Evolutionary conservation across 176 grass and related monocot species (phyloP).

Genomic region (Oryza nivara): DNA sequence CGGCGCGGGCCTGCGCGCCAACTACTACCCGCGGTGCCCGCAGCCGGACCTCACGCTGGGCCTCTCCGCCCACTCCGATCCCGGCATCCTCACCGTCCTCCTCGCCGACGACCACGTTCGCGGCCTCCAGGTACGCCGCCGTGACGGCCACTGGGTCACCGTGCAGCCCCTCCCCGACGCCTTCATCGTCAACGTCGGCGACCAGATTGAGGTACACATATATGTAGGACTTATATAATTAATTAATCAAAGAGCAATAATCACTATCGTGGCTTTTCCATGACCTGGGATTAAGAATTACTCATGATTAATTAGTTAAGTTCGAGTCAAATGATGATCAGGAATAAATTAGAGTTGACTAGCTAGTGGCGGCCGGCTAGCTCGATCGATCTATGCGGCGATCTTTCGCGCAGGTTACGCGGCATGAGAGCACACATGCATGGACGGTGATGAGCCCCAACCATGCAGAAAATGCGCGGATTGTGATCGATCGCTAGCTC

Average conservation of each 20-base stretch:
- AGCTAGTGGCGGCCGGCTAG: no score
- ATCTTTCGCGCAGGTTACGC: background rate
- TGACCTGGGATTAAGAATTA: background rate
- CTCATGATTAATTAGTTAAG: background rate
- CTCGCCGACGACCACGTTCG: conserved; percentile 76
- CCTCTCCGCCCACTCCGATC: conserved; percentile 90
- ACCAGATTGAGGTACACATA: conserved; percentile 72
- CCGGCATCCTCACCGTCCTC: conserved; percentile 70
- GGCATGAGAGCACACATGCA: conserved; percentile 40
- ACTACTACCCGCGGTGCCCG: conserved; percentile 95
- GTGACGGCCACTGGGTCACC: conserved; percentile 71
- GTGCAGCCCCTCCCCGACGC: conserved; percentile 66
- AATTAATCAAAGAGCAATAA: background rate
- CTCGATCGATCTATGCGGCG: background rate
- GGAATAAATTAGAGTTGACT: background rate
- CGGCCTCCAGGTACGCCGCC: conserved; percentile 75
- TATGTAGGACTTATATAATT: no score
- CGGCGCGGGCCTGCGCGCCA: conserved; percentile 67
- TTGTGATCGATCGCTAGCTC: background rate
- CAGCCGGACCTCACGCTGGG: conserved; percentile 92
- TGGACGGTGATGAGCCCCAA: conserved; percentile 34
- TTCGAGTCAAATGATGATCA: background rate
- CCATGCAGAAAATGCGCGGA: background rate
- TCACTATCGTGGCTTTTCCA: background rate
- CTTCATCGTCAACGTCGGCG: conserved; percentile 85